Base-by-base conservation (phyloP, 129 eudicot genomes). In the Calendula officinalis region DNA sequence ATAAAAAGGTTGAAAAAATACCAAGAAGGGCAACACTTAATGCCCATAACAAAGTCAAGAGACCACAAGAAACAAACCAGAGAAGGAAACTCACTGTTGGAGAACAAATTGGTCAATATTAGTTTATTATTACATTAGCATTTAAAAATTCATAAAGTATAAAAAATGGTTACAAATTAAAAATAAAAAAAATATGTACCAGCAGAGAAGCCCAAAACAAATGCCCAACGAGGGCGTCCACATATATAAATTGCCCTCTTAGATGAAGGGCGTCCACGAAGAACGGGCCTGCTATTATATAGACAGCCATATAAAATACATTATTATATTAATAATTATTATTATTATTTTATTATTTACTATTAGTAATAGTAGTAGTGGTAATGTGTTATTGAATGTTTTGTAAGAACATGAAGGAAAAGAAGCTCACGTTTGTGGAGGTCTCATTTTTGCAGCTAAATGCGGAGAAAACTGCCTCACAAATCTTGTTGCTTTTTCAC, bases 381-480 rank as follows among this genome's bases (percentile, higher is more conserved):
- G 8, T 52, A n/a, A n/a, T n/a, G n/a, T n/a, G n/a, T n/a, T n/a
- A 45, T 7, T 67, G 47, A 10, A 42, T 16, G 41, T 15, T 43
- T 40, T 41, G 5, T 6, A 8, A 41, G 10, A 2, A 41, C 9
- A 41, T 41, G 9, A 41, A 41, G 45, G 3, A 41, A 41, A 6
- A 16, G 27, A 52, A 52, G 36, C 96, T 81, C 78, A 92, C 99
- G 96, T 81, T 15, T 69, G 85, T 12, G 96, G 87, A 58, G 95
- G 96, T 76, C 99, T 92, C 99, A 92, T 88, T 73, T 92, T 92
- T 54, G 99, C 99, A 52, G 99, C 99, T 69, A 92, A 55, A 77
- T 85, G 96, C n/a, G 98, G 96, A 71, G 96, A 88, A 75, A 27
- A 78, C 66, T 80, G 82, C 64, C 88, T 76, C 62, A 91, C 83